Evolutionary conservation across 148 eudicot species (phyloP).

Genomic region (Camellia granthamiana): DNA sequence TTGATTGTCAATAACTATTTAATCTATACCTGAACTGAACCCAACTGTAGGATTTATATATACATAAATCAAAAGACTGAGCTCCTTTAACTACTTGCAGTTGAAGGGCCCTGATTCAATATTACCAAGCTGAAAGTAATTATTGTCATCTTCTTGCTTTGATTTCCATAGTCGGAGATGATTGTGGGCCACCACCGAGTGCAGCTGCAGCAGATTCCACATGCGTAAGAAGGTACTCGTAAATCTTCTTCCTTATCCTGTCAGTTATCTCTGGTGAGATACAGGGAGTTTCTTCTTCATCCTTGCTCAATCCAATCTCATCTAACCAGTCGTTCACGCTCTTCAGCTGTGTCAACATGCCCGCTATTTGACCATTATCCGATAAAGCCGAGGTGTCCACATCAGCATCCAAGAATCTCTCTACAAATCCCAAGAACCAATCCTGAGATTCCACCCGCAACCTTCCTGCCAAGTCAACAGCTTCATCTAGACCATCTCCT

Average conservation of each 20-base stretch:
- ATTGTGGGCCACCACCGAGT: conserved; percentile 57
- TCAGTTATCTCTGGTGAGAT: conserved; percentile 65
- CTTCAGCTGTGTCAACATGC: conserved; percentile 85
- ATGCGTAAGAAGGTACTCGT: conserved; percentile 87
- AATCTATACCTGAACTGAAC: conserved; percentile 13
- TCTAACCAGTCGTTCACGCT: conserved; percentile 94
- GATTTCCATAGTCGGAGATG: conserved; percentile 33
- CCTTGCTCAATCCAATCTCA: conserved; percentile 44
- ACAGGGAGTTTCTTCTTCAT: conserved; percentile 37
- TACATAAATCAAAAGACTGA: conserved; percentile 8
- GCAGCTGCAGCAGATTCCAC: conserved; percentile 98
- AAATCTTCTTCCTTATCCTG: conserved; percentile 86
- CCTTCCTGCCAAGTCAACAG: conserved; percentile 65
- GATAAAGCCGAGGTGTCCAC: conserved; percentile 55
- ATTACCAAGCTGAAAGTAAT: background rate
- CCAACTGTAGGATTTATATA: conserved; percentile 24
- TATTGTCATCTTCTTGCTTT: conserved; percentile 46
- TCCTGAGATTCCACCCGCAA: conserved; percentile 59
- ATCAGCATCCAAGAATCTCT: conserved; percentile 78
- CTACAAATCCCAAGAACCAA: conserved; percentile 86
- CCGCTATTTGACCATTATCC: conserved; percentile 84
- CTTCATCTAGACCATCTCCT: conserved; percentile 72
- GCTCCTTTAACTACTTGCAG: conserved; percentile 25
- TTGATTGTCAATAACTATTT: background rate
- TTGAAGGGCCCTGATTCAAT: background rate